Conservation (phyloP, 768 basidiomycete genomes). For the Cubamyces sp. region DNA sequence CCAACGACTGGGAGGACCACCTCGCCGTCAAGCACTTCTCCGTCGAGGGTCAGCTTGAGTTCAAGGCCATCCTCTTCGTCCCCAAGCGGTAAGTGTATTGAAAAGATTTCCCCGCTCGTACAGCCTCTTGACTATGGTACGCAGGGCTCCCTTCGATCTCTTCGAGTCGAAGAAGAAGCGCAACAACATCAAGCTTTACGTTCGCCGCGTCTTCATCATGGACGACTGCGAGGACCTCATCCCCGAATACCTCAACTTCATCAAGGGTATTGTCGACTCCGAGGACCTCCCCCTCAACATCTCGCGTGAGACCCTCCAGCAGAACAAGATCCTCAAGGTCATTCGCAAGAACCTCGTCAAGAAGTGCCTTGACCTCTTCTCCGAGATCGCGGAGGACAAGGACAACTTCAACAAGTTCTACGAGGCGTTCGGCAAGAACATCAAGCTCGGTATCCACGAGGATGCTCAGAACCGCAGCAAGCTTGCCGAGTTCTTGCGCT, state of each 20-base stretch:
- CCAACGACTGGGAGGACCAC: conserved; percentile 99
- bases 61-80: conserved; percentile 98
- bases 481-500: conserved; percentile 98
- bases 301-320: conserved; percentile 99
- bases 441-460: conserved; percentile 99
- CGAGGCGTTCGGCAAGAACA: conserved; percentile 98
- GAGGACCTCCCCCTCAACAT: conserved; percentile 99
- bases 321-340: conserved; percentile 99
- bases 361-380: conserved; percentile 94
- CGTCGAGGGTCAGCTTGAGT: conserved; percentile 99
- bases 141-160: conserved; percentile 95
- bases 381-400: conserved; percentile 99
- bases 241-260: conserved; percentile 99
- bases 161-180: conserved; percentile 99
- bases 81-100: conserved; percentile 84
- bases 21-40: conserved; percentile 99
- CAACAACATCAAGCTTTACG: conserved; percentile 99
- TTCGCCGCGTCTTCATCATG: conserved; percentile 99
- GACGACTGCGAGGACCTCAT: conserved; percentile 99
- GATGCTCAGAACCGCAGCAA: conserved; percentile 99
- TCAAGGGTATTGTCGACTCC: conserved; percentile 99
- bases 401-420: conserved; percentile 98
- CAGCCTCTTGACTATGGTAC: conserved; percentile 15
- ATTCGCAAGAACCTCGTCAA: conserved; percentile 99
- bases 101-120: no score